Conservation (phyloP, 495 filamentous ascomycete species). For the Viridothelium virens region DNA sequence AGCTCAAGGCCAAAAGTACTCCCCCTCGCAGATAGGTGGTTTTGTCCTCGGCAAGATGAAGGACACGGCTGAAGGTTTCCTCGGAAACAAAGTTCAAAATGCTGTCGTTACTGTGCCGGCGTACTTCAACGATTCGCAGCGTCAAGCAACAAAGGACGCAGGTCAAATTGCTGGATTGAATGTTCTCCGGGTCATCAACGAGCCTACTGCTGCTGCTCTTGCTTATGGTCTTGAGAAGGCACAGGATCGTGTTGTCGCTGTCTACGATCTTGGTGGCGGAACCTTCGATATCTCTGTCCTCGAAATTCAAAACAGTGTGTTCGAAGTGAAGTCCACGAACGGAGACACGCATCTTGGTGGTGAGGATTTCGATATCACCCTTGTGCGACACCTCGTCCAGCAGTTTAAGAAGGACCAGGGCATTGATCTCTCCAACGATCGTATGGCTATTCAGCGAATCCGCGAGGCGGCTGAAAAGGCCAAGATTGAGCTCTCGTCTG, state of each 20-base stretch:
- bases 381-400: constrained; percentile 89
- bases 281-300: constrained; percentile 99
- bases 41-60: constrained; percentile 98
- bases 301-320: constrained; percentile 92
- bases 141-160: constrained; percentile 97
- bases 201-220: constrained; percentile 40
- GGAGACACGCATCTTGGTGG: constrained; percentile 99
- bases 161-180: constrained; percentile 95
- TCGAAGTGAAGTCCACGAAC: constrained; percentile 95
- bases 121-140: constrained; percentile 99
- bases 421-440: constrained; percentile 84
- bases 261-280: constrained; percentile 88
- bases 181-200: constrained; percentile 97
- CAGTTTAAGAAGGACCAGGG: constrained; percentile 95
- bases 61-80: constrained; percentile 94
- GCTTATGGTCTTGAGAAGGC: constrained; percentile 41
- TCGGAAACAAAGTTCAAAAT: constrained; percentile 91
- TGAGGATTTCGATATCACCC: constrained; percentile 96
- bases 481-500: constrained; percentile 98
- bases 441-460: constrained; percentile 98
- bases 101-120: constrained; percentile 96
- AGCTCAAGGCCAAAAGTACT: constrained; percentile 94
- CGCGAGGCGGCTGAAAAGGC: constrained; percentile 99
- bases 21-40: constrained; percentile 94
- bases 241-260: constrained; percentile 41